Evolutionary conservation across 2,329 filamentous ascomycete genomes (phyloP).

Genomic region (Bipolaris cookei): DNA sequence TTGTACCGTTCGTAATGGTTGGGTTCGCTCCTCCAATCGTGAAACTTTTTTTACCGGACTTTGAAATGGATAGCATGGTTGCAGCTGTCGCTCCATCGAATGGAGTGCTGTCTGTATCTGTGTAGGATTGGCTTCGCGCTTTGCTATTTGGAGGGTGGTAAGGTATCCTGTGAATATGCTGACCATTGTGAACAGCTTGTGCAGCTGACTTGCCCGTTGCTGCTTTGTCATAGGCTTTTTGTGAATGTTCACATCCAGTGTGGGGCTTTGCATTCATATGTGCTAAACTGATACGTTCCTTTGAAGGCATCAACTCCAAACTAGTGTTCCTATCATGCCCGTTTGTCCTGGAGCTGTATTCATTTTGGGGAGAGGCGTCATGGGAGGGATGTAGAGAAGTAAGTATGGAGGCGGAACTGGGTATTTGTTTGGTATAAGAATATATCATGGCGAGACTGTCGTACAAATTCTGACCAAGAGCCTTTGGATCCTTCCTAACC

Average conservation of each 20-base stretch:
- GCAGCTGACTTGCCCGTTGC: conserved; percentile 13
- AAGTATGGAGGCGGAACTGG: conserved; percentile 33
- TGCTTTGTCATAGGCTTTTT: conserved; percentile 12
- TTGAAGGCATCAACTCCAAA: conserved; percentile 1
- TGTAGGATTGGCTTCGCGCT: conserved; percentile 12
- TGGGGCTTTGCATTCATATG: conserved; percentile 9
- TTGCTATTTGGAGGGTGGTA: conserved; percentile 24
- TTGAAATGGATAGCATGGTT: conserved; percentile 22
- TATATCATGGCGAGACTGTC: conserved; percentile 46
- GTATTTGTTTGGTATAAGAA: conserved; percentile 43
- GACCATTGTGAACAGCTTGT: conserved; percentile 32
- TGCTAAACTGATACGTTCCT: conserved; percentile 16
- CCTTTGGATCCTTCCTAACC: conserved; percentile 62
- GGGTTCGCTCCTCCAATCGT: conserved; percentile 17
- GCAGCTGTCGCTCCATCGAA: conserved; percentile 14
- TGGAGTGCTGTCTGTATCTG: conserved; percentile 2
- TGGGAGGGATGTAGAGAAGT: conserved; percentile 24
- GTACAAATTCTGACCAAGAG: conserved; percentile 66
- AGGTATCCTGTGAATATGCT: conserved; percentile 38
- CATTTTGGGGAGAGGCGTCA: not conserved
- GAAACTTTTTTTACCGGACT: conserved; percentile 31
- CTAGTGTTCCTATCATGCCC: not conserved
- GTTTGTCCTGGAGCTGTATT: not conserved
- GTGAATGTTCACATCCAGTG: conserved; percentile 20
- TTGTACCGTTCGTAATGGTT: not conserved